Evolutionary conservation across 371 early-diverging fungal species (phyloP).

Genomic region (Capniomyces stellatus): DNA sequence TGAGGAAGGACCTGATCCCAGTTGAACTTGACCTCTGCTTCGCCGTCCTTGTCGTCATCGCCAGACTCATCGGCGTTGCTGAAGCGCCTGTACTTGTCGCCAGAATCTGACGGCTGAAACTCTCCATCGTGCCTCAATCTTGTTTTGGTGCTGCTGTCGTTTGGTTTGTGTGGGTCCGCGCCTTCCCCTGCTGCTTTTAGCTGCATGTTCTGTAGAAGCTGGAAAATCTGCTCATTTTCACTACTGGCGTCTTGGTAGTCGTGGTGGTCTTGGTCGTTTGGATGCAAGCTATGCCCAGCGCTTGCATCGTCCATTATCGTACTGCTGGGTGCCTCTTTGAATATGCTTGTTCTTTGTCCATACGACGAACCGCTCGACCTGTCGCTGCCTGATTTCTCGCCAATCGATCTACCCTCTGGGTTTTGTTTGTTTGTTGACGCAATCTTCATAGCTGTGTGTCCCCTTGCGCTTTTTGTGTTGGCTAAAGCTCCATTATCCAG

Average conservation of each 20-base stretch:
- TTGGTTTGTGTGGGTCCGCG: background rate
- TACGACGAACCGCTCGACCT: background rate
- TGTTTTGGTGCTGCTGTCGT: background rate
- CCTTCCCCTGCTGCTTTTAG: too few species aligned
- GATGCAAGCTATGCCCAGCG: background rate
- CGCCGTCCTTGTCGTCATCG: background rate
- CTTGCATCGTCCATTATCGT: background rate
- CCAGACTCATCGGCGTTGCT: background rate
- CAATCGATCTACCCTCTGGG: background rate
- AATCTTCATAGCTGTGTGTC: slow-evolving; percentile 66
- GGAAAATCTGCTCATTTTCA: too few species aligned
- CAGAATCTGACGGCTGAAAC: background rate
- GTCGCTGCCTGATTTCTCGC: background rate
- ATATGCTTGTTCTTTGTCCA: too few species aligned
- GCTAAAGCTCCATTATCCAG: slow-evolving; percentile 60
- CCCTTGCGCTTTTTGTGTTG: slow-evolving; percentile 44
- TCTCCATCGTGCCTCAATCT: background rate
- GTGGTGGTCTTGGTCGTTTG: background rate
- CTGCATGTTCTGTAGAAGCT: too few species aligned
- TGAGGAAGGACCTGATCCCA: background rate
- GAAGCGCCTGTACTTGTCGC: background rate
- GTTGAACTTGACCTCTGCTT: background rate
- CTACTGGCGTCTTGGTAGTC: too few species aligned
- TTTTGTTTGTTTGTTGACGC: slow-evolving; percentile 7
- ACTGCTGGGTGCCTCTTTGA: too few species aligned